Conservation (phyloP, 257 asterid genomes). For the Plectranthus barbatus region DNA sequence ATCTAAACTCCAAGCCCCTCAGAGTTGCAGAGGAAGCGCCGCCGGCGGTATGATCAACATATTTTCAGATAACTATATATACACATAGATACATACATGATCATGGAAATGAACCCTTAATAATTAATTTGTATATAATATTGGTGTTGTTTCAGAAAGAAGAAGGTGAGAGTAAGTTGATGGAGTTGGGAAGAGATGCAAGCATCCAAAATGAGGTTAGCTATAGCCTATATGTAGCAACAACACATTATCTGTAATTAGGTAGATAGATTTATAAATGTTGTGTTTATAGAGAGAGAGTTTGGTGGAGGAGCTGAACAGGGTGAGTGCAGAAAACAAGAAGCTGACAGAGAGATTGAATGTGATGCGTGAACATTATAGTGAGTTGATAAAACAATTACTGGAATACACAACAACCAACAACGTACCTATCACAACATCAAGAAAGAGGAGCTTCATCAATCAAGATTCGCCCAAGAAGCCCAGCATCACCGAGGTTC, state of each 20-base stretch:
- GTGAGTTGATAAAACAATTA: constrained; percentile 37
- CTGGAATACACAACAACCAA: constrained; percentile 31
- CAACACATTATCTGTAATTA: too few relatives aligned
- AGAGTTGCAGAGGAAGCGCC: constrained; percentile 17
- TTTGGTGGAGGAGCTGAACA: constrained; percentile 56
- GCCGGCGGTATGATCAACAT: background rate
- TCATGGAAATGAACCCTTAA: too few relatives aligned
- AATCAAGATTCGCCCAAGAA: constrained; percentile 61
- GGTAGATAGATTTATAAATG: background rate
- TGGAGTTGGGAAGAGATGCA: constrained; percentile 29
- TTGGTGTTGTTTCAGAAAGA: constrained; percentile 40
- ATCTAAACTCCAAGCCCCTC: constrained; percentile 47
- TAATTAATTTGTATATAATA: background rate
- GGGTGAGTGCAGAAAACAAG: too few relatives aligned
- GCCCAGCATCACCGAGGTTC: constrained; percentile 40
- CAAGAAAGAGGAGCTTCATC: constrained; percentile 51
- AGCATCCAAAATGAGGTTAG: constrained; percentile 47
- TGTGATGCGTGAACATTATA: constrained; percentile 54
- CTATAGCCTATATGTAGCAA: too few relatives aligned
- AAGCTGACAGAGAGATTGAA: constrained; percentile 51
- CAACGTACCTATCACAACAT: constrained; percentile 6
- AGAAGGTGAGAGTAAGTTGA: constrained; percentile 45
- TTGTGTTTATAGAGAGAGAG: constrained; percentile 34
- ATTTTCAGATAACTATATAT: too few relatives aligned
- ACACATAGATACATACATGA: too few relatives aligned